Conservation (phyloP, 345 rosid species). For the Pugionium cornutum region DNA sequence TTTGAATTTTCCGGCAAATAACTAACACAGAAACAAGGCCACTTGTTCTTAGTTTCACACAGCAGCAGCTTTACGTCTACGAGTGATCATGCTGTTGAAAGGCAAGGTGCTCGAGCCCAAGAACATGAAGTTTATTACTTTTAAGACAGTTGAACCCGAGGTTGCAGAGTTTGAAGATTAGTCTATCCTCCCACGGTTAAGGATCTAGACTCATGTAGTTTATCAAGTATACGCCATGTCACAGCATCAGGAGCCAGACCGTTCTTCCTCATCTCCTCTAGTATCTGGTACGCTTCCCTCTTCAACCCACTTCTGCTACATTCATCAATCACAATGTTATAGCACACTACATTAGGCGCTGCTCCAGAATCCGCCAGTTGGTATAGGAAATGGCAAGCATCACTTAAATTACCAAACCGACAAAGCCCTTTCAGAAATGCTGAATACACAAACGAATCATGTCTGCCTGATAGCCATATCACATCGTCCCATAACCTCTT, state of each 20-base stretch:
- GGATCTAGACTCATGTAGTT: conserved; percentile 46
- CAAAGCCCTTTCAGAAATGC: conserved; percentile 81
- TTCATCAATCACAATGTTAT: conserved; percentile 69
- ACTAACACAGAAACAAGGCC: not conserved
- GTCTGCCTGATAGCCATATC: conserved; percentile 75
- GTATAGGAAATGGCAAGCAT: conserved; percentile 76
- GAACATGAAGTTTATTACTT: conserved; percentile 3
- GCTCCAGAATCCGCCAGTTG: conserved; percentile 73
- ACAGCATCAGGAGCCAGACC: conserved; percentile 76
- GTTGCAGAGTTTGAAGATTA: conserved; percentile 16
- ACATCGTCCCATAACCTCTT: conserved; percentile 79
- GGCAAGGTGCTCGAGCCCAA: conserved; percentile 10
- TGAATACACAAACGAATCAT: conserved; percentile 75
- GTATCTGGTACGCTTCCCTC: conserved; percentile 80
- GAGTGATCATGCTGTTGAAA: not conserved
- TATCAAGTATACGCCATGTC: conserved; percentile 86
- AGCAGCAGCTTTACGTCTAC: not conserved
- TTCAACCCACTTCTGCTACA: conserved; percentile 67
- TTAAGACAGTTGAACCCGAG: not conserved
- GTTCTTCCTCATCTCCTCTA: conserved; percentile 71
- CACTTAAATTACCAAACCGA: conserved; percentile 47
- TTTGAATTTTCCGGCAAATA: not conserved
- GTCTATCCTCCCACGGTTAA: conserved; percentile 19
- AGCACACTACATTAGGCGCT: conserved; percentile 63
- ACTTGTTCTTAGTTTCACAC: not conserved